Conservation (phyloP, 2,329 filamentous ascomycete genomes). For the Microsporum ferrugineum region DNA sequence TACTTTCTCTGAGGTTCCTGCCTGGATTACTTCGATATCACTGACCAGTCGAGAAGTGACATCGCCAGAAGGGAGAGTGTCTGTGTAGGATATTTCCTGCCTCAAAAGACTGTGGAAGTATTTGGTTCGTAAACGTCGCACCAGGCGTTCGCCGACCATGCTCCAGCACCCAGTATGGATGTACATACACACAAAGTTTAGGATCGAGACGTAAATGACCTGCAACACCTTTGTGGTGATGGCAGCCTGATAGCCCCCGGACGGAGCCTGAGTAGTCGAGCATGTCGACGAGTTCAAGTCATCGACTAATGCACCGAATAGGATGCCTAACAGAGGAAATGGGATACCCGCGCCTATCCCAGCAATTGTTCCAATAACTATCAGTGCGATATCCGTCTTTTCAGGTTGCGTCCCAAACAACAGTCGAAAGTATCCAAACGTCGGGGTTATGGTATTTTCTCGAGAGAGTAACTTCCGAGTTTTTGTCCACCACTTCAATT, state of each 20-base stretch:
- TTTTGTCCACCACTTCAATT: not conserved
- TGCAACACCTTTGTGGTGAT: constrained; percentile 50
- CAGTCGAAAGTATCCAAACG: constrained; percentile 9
- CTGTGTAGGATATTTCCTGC: constrained; percentile 55
- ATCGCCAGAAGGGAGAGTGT: constrained; percentile 51
- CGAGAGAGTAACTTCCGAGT: not conserved
- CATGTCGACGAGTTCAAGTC: constrained; percentile 23
- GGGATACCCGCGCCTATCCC: constrained; percentile 29
- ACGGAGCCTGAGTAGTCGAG: not conserved
- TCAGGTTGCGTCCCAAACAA: constrained; percentile 10
- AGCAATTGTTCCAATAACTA: constrained; percentile 21
- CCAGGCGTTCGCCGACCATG: constrained; percentile 51
- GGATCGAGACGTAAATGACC: constrained; percentile 54
- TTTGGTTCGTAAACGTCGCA: constrained; percentile 49
- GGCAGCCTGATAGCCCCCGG: constrained; percentile 22
- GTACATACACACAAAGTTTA: constrained; percentile 54
- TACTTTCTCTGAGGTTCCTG: constrained; percentile 59
- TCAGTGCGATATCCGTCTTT: constrained; percentile 19
- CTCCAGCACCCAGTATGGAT: constrained; percentile 53
- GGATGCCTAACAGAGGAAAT: constrained; percentile 29
- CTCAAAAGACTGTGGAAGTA: constrained; percentile 49
- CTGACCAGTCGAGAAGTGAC: constrained; percentile 52
- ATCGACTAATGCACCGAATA: constrained; percentile 32
- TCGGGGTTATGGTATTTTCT: constrained; percentile 1
- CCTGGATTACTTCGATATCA: constrained; percentile 56